Base-by-base conservation (phyloP, 1,139 yeast species). In the Magnusiomyces sp. region DNA sequence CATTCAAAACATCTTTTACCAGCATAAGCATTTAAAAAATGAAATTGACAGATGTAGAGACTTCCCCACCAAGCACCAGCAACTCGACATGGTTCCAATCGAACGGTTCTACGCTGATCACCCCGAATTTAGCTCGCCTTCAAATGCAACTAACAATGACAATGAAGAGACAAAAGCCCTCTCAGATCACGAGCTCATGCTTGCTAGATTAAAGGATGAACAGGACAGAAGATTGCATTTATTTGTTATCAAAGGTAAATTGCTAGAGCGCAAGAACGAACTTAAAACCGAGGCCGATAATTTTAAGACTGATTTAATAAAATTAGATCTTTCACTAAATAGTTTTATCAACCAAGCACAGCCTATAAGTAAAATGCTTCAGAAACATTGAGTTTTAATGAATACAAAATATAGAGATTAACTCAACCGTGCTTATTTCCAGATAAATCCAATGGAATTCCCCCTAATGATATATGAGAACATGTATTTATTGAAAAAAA, bases 171-270 rank as follows among this genome's bases (percentile, higher is more conserved):
- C 52, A 9, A n/a, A n/a, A n/a, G n/a, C n/a, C n/a, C n/a, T n/a
- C n/a, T n/a, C n/a, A n/a, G n/a, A n/a, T n/a, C 68, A 66, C 46
- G 56, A 53, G 31, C 50, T 66, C 16, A 63, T 58, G 55, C 43
- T 65, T 41, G 68, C 61, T 19, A 53, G 71, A 20, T 54, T 67
- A 23, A 53, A 54, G 39, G 67, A 67, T 49, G 71, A 67, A 52
- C 63, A 66, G 46, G 50, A 50, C 17, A 54, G 62, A 31, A 53
- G 69, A 13, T 46, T 58, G 41, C 58, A 56, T 32, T 53, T 66
- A 36, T 65, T 62, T 46, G 56, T 55, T 4, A 46, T 47, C 23
- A 58, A 61, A 51, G 55, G 59, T 14, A 57, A 54, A 40, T 58
- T 66, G 10, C 54, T 52, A 29, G 61, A 57, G 14, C 50, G 54